Conservation (phyloP, 225 moss, liverwort and hornwort genomes). For the Sphagnum contortum region DNA sequence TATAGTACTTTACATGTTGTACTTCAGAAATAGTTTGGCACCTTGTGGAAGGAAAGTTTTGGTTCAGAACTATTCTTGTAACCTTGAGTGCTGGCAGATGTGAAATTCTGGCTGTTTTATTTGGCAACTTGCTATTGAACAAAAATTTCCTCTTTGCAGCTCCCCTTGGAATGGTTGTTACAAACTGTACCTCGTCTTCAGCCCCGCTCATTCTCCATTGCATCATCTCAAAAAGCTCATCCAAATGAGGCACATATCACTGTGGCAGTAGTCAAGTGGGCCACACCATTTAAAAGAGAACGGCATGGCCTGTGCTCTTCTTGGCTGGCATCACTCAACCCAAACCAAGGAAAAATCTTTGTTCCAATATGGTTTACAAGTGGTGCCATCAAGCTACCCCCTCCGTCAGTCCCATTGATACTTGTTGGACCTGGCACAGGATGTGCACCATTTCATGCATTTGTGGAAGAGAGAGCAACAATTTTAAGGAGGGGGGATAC, state of each 20-base stretch:
- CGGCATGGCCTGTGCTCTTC: conserved; percentile 84
- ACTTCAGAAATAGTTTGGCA: too few species aligned
- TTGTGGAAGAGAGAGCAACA: conserved; percentile 65
- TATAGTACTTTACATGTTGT: neutral
- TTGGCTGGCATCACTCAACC: conserved; percentile 76
- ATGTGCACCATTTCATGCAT: conserved; percentile 90
- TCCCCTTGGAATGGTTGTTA: conserved; percentile 88
- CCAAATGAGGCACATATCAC: conserved; percentile 78
- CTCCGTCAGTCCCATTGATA: conserved; percentile 71
- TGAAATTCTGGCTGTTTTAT: too few species aligned
- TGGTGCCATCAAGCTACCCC: conserved; percentile 75
- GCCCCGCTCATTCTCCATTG: conserved; percentile 80
- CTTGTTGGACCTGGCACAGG: conserved; percentile 95
- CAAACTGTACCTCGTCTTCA: conserved; percentile 87
- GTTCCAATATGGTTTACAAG: conserved; percentile 80
- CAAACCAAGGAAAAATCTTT: conserved; percentile 47
- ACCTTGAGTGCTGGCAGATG: too few species aligned
- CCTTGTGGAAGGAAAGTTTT: too few species aligned
- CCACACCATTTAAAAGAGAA: conserved; percentile 78
- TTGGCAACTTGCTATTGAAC: too few species aligned
- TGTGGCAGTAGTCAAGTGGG: conserved; percentile 82
- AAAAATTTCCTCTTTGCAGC: conserved; percentile 36
- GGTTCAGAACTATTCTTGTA: too few species aligned
- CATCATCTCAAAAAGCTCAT: conserved; percentile 72
- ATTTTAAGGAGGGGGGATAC: conserved; percentile 19